Conservation (phyloP, 2,329 filamentous ascomycete genomes). For the Metarhizium robertsii region DNA sequence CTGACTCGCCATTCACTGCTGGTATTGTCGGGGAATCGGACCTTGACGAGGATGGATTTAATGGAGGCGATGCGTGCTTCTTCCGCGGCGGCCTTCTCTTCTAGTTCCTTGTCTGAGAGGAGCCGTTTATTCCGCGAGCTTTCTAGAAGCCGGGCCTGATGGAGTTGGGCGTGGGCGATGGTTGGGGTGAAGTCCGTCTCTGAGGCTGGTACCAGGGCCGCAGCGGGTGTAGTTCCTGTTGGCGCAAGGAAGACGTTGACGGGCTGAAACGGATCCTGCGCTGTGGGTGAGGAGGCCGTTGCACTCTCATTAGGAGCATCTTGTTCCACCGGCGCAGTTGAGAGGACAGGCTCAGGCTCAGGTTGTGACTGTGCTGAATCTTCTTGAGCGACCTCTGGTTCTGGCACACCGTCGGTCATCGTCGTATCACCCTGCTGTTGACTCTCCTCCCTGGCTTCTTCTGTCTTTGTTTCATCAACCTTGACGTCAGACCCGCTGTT, state of each 20-base stretch:
- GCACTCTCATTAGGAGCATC: constrained; percentile 1
- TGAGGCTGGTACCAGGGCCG: constrained; percentile 56
- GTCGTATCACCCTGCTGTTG: constrained; percentile 10
- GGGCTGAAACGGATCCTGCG: constrained; percentile 32
- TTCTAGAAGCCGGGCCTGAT: constrained; percentile 57
- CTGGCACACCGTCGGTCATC: constrained; percentile 13
- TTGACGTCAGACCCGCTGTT: constrained; percentile 3
- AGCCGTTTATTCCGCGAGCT: constrained; percentile 65
- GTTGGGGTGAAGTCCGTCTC: constrained; percentile 71
- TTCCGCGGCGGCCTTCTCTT: constrained; percentile 56
- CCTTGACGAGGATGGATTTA: constrained; percentile 61
- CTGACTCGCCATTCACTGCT: constrained; percentile 65
- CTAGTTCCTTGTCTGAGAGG: constrained; percentile 73
- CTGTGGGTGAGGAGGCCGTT: constrained; percentile 3
- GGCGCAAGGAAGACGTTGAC: constrained; percentile 74
- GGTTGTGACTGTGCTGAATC: constrained; percentile 1
- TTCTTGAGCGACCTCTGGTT: neutral
- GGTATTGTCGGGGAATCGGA: constrained; percentile 83
- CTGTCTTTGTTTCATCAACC: constrained; percentile 6
- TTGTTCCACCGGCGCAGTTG: constrained; percentile 12
- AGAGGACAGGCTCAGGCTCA: neutral
- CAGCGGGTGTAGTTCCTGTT: constrained; percentile 61
- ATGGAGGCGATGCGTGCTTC: constrained; percentile 57
- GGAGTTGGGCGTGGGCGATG: constrained; percentile 65
- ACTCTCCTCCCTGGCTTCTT: constrained; percentile 5